Evolutionary conservation across 768 basidiomycete genomes (phyloP).

Genomic region (Amanita jacksonii): DNA sequence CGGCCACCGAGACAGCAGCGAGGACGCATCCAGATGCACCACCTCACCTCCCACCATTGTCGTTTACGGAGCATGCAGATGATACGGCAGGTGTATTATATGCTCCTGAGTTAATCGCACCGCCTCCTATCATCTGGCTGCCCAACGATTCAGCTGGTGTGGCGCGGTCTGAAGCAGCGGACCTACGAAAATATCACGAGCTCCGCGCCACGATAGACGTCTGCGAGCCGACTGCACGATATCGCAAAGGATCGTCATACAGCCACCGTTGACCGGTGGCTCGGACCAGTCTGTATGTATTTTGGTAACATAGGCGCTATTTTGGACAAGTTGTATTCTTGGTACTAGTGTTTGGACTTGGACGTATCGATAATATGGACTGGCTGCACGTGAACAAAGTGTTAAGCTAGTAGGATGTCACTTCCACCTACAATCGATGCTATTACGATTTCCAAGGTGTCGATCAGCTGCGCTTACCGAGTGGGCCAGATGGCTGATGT

Average conservation of each 20-base stretch:
- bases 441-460: conserved; percentile 52
- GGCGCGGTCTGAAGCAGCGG: conserved; percentile 64
- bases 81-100: conserved; percentile 74
- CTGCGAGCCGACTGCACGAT: conserved; percentile 40
- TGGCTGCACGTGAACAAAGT: too few species aligned
- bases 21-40: conserved; percentile 73
- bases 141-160: conserved; percentile 70
- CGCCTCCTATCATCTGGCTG: conserved; percentile 77
- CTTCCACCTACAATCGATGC: conserved; percentile 58
- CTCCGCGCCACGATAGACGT: conserved; percentile 65
- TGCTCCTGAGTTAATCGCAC: conserved; percentile 73
- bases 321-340: conserved; percentile 13
- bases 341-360: not conserved
- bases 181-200: conserved; percentile 67
- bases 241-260: conserved; percentile 21
- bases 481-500: too few species aligned
- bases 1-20: conserved; percentile 69
- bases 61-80: conserved; percentile 68
- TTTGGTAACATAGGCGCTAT: conserved; percentile 5
- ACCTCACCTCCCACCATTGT: conserved; percentile 56
- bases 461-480: not conserved
- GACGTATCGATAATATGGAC: too few species aligned
- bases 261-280: conserved; percentile 19
- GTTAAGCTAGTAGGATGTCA: too few species aligned
- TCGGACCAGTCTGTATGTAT: not conserved